Conservation (phyloP, 139 green algal genomes). For the Chlamydomonas applanata region DNA sequence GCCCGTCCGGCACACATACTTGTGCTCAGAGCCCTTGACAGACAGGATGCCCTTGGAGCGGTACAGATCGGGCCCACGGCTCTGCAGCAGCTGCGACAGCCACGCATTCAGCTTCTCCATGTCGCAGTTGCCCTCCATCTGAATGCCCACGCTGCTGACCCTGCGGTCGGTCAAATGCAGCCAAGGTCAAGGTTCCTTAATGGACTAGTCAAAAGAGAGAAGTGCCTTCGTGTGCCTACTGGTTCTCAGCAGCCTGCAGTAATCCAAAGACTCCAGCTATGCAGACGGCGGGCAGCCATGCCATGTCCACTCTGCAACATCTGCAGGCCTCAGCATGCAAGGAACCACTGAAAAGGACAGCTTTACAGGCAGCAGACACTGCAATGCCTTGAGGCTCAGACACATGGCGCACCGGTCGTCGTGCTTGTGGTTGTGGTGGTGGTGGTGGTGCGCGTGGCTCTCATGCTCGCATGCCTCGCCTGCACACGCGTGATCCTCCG, state of each 20-base stretch:
- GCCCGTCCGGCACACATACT: constrained; percentile 34
- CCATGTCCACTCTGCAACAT: too few relatives aligned
- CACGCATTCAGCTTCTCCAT: constrained; percentile 69
- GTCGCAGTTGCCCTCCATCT: constrained; percentile 64
- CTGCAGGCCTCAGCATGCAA: too few relatives aligned
- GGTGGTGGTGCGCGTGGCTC: constrained; percentile 7
- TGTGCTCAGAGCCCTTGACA: constrained; percentile 66
- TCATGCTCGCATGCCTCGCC: not conserved
- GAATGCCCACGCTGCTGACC: constrained; percentile 52
- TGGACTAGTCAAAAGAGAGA: too few relatives aligned
- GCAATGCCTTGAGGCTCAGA: not conserved
- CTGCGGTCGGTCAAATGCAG: too few relatives aligned
- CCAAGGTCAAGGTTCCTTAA: too few relatives aligned
- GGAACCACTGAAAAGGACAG: too few relatives aligned
- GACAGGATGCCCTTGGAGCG: constrained; percentile 79
- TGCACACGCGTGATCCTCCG: not conserved
- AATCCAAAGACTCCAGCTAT: too few relatives aligned
- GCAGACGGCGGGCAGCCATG: too few relatives aligned
- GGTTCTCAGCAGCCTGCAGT: too few relatives aligned
- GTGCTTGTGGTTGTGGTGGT: constrained; percentile 66
- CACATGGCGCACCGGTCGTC: constrained; percentile 53
- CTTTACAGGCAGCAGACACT: not conserved
- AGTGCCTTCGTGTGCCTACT: too few relatives aligned
- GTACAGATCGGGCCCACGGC: constrained; percentile 80
- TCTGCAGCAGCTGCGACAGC: constrained; percentile 67